Percentiles rank a stretch among this genome's conserved stretches.
phyloP scores from a whole-genome alignment of 106 monocot genomes.

The Posidonia australis region DNA sequence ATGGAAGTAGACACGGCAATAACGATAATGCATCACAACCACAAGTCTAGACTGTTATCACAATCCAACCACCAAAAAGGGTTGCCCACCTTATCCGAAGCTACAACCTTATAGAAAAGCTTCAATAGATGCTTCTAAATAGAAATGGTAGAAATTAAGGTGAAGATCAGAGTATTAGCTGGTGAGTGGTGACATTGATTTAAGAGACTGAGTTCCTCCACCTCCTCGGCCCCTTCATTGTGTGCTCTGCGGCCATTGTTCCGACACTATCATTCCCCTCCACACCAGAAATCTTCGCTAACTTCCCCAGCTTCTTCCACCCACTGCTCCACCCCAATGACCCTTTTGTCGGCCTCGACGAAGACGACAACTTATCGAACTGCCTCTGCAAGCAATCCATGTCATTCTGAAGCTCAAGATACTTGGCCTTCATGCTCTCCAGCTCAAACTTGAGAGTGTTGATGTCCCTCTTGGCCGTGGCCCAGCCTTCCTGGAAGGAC shows the following conservation, averaged over 20 bases:
- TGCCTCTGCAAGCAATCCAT: constrained; percentile 75
- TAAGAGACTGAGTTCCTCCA: constrained; percentile 96
- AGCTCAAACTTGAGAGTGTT: constrained; percentile 93
- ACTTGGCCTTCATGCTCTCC: constrained; percentile 88
- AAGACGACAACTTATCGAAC: constrained; percentile 43
- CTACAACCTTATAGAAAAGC: background rate
- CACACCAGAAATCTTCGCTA: constrained; percentile 34
- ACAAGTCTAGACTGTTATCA: no score
- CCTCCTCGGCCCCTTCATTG: constrained; percentile 55
- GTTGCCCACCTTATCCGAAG: no score
- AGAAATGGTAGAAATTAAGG: background rate
- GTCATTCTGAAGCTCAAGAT: constrained; percentile 72
- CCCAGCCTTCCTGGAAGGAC: constrained; percentile 93
- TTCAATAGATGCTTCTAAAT: background rate
- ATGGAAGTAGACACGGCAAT: no score
- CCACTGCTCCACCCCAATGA: constrained; percentile 60
- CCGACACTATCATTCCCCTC: constrained; percentile 20
- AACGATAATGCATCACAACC: no score
- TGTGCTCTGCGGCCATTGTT: background rate
- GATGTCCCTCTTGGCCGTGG: constrained; percentile 81
- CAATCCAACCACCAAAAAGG: no score
- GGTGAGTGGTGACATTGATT: background rate
- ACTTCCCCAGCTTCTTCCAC: constrained; percentile 66
- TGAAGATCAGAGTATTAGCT: background rate
- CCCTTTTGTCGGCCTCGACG: constrained; percentile 17